Percentiles rank a stretch among this genome's conserved stretches.
Conservation (phyloP, 2,329 filamentous ascomycete species). For the Rhynchosporium secalis region DNA sequence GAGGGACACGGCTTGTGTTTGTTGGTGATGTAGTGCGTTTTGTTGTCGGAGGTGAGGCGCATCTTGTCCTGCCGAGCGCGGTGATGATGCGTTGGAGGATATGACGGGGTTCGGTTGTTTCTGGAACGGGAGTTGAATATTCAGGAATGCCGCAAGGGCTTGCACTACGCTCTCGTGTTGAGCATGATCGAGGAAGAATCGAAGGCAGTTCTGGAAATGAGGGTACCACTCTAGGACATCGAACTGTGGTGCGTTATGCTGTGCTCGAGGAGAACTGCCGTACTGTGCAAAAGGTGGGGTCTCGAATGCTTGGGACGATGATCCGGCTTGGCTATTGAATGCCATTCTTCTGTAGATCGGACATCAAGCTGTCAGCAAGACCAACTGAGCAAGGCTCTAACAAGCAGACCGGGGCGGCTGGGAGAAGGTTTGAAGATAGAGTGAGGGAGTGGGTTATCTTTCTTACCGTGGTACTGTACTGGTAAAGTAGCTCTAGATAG, state of each 20-base stretch:
- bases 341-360: slow-evolving; percentile 25
- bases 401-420: background rate
- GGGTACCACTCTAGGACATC: slow-evolving; percentile 94
- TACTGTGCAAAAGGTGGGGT: slow-evolving; percentile 23
- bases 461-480: too few species aligned
- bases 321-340: slow-evolving; percentile 26
- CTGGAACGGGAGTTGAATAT: slow-evolving; percentile 88
- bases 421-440: slow-evolving; percentile 1
- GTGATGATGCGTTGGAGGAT: slow-evolving; percentile 43
- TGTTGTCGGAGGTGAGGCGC: slow-evolving; percentile 27
- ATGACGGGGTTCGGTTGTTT: slow-evolving; percentile 51
- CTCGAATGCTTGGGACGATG: slow-evolving; percentile 22
- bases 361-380: slow-evolving; percentile 10
- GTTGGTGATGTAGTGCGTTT: slow-evolving; percentile 23
- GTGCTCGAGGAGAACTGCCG: slow-evolving; percentile 24
- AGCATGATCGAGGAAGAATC: slow-evolving; percentile 88
- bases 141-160: slow-evolving; percentile 85
- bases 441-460: background rate
- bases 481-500: slow-evolving; percentile 2
- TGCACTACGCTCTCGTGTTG: slow-evolving; percentile 83
- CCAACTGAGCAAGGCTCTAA: background rate
- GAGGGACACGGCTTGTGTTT: slow-evolving; percentile 57
- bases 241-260: slow-evolving; percentile 45
- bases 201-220: slow-evolving; percentile 83
- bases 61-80: slow-evolving; percentile 40